Base-by-base conservation (phyloP, 495 filamentous ascomycete species). In the Thermochaetoides thermophila region DNA sequence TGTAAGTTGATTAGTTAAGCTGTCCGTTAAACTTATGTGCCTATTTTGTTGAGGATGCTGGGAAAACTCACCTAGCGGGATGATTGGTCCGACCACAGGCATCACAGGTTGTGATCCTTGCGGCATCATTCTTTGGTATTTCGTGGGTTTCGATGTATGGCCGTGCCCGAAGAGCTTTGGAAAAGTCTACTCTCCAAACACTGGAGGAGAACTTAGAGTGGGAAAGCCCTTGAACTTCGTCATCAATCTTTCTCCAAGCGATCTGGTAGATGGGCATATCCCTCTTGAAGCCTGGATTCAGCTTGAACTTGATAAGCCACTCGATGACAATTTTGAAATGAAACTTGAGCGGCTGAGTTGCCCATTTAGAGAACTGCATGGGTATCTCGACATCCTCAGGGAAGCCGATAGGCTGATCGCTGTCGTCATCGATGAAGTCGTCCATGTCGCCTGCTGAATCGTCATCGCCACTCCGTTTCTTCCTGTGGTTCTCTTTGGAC, bases 241-340 rank as follows among this genome's bases (percentile, higher is more conserved):
- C 71, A 37, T 83, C 68, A 0, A 94, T 57, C 42, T 85, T 87
- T 17, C 53, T 53, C 55, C 87, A 86, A 0, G 82, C 76, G 16
- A 81, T 62, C 16, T 59, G 37, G 43, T 85, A 94, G 7, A 84
- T 55, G 3, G 62, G 56, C 34, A 82, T 73, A 2, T 68, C 57
- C 13, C 67, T 57, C 24, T 48, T 47, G 43, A 87, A 91, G 0
- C 67, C 74, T 2, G 82, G 82, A 42, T 87, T 78, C 25, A 94
- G 59, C 38, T 77, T 74, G 45, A 56, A 56, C 19, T 64, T 72
- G 2, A 92, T 73, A 53, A 87, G 74, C 82, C 82, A 92, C 51
- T 83, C 79, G 1, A 94, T 61, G 0, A 71, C 81, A 43, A 76
- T 69, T 24, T 72, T 73, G 57, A 94, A 92, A 37, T 85, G 74